Percentiles rank a stretch among this genome's conserved stretches.
phyloP scores from a whole-genome alignment of 177 flowering plant genomes.

The Tripterygium wilfordii region DNA sequence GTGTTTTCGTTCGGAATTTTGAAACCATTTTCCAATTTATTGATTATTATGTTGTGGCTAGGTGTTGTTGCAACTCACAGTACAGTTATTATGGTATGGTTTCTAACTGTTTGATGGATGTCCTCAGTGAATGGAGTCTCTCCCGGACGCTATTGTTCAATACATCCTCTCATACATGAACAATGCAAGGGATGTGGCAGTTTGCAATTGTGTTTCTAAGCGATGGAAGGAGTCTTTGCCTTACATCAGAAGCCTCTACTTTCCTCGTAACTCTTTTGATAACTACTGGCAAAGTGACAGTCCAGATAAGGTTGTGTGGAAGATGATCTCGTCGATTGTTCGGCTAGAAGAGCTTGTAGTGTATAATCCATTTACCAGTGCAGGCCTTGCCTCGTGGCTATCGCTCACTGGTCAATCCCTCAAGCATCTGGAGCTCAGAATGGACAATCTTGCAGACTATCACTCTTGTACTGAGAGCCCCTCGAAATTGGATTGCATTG shows the following conservation, averaged over 20 bases:
- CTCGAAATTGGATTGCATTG: slow-evolving; percentile 54
- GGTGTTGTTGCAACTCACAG: too few species aligned
- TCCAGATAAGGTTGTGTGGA: slow-evolving; percentile 37
- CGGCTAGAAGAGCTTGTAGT: slow-evolving; percentile 65
- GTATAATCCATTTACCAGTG: slow-evolving; percentile 59
- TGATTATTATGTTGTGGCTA: too few species aligned
- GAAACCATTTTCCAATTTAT: too few species aligned
- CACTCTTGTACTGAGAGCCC: slow-evolving; percentile 21
- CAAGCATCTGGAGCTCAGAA: slow-evolving; percentile 69
- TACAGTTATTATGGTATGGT: too few species aligned
- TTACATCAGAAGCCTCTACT: slow-evolving; percentile 47
- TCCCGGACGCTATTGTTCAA: slow-evolving; percentile 64
- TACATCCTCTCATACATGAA: slow-evolving; percentile 45
- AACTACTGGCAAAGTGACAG: slow-evolving; percentile 16
- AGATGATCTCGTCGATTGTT: slow-evolving; percentile 38
- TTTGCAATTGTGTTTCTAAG: slow-evolving; percentile 67
- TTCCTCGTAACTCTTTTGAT: slow-evolving; percentile 73
- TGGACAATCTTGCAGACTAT: slow-evolving; percentile 53
- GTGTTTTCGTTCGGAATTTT: too few species aligned
- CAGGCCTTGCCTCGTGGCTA: slow-evolving; percentile 72
- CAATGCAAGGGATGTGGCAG: slow-evolving; percentile 64
- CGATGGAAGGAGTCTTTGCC: slow-evolving; percentile 67
- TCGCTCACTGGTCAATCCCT: slow-evolving; percentile 29
- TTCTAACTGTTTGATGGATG: slow-evolving; percentile 24
- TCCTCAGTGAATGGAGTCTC: slow-evolving; percentile 44